Evolutionary conservation across 371 early-diverging fungal species (phyloP), one percentile per base, ranked within the genome.

Genomic region (Circinella minor): DNA sequence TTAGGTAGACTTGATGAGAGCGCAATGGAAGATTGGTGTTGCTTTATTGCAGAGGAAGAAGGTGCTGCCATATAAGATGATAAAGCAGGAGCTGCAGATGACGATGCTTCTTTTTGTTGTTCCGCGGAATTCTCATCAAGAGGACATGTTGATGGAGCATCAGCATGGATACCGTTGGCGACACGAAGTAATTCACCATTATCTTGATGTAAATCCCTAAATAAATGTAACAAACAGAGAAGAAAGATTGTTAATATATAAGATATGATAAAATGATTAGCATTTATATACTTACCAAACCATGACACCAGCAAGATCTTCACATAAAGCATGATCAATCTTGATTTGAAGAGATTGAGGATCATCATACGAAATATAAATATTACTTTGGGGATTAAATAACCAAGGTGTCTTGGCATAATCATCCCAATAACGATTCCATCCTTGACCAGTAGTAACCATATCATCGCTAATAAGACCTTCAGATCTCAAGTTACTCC

Each of bases 361-460:
- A 72, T 90, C 91, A 70, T 92, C 91, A 67, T 90, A 92, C 15
- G 89, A 86, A 49, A 92, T 82, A 63, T 85, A 90, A 0, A 74
- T 79, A 38, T 85, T 81, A 51, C 77, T 74, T 3, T 78, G 66
- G 5, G 85, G 75, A 55, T 89, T 88, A 80, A 88, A 91, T 66
- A 92, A 72, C 92, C 91, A 91, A n/a, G 92, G 92, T 1, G 92
- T 91, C 74, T 85, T 74, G 20, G 90, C 78, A 10, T 73, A 74
- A n/a, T 82, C 71, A 62, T 92, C 93, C 89, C 87, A 90, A 67
- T 86, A 74, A 20, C 89, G 85, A 14, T 71, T 71, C 86, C 86
- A 90, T 10, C 83, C 83, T 36, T 72, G 34, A 36, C 78, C 85
- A 5, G 91, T 76, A 27, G 76, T 76, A 10, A 78, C 76, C 4